These are phyloP conservation scores for Dendrobium catenatum DNA, from an alignment of 106 monocot genomes.

Conservation along the genomic window DNA sequence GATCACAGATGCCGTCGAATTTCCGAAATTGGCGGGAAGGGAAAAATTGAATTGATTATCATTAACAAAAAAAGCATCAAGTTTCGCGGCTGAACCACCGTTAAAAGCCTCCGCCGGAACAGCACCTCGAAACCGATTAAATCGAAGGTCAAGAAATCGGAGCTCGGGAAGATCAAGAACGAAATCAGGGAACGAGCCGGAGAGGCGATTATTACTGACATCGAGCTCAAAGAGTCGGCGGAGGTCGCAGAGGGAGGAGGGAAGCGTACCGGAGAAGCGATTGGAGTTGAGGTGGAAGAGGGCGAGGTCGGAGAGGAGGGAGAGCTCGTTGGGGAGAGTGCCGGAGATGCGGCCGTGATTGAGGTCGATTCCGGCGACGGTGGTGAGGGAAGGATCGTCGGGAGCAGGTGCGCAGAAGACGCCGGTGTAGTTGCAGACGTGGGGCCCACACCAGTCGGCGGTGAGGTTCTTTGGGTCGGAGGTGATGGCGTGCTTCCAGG, in stretches of 20 bases:
- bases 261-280: constrained; percentile 25
- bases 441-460: constrained; percentile 41
- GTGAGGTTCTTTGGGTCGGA: constrained; percentile 43
- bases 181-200: constrained; percentile 30
- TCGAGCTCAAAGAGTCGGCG: constrained; percentile 39
- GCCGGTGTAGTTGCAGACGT: constrained; percentile 52
- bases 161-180: constrained; percentile 26
- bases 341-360: constrained; percentile 44
- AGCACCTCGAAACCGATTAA: constrained; percentile 23
- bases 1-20: constrained; percentile 31
- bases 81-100: background rate
- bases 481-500: constrained; percentile 36
- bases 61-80: constrained; percentile 36
- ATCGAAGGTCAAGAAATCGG: constrained; percentile 30
- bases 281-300: constrained; percentile 61
- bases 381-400: constrained; percentile 25
- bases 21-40: constrained; percentile 24
- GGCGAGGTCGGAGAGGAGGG: constrained; percentile 35
- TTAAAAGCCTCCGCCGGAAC: background rate
- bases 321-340: constrained; percentile 29
- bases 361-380: constrained; percentile 46
- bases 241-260: constrained; percentile 17
- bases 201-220: constrained; percentile 36
- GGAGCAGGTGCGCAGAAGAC: constrained; percentile 44
- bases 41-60: constrained; percentile 21